These are phyloP conservation scores for Datisca glomerata DNA, from an alignment of 306 rosid species.

Conservation along the genomic window DNA sequence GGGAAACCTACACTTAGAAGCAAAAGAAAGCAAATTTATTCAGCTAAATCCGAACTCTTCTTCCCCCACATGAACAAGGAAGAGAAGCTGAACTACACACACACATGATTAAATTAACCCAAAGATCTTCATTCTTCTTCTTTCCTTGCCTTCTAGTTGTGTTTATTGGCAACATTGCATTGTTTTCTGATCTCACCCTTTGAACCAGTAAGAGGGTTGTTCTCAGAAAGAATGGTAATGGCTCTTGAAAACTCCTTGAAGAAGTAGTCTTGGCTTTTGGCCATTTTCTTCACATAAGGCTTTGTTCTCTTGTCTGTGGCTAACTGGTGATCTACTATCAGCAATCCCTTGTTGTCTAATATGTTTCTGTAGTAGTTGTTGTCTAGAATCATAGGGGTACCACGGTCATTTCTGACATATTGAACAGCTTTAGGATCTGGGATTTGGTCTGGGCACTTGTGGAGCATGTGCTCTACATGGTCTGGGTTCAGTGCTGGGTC, in stretches of 20 bases:
- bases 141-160: too few relatives aligned
- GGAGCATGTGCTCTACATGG: conserved; percentile 80
- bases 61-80: too few relatives aligned
- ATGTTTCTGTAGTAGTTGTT: conserved; percentile 95
- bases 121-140: too few relatives aligned
- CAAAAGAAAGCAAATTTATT: too few relatives aligned
- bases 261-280: conserved; percentile 84
- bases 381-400: conserved; percentile 87
- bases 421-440: conserved; percentile 97
- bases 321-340: conserved; percentile 74
- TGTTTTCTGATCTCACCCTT: conserved; percentile 89
- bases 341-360: conserved; percentile 79
- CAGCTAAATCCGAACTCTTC: too few relatives aligned
- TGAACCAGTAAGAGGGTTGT: conserved; percentile 86
- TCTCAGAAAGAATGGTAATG: conserved; percentile 68
- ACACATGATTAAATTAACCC: too few relatives aligned
- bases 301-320: conserved; percentile 82
- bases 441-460: conserved; percentile 86
- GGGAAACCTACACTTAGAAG: too few relatives aligned
- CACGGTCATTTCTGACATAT: conserved; percentile 92
- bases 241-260: conserved; percentile 79
- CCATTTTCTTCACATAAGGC: conserved; percentile 95
- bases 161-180: conserved; percentile 80
- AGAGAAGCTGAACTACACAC: too few relatives aligned
- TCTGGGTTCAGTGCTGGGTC: conserved; percentile 66